phyloP scores from a whole-genome alignment of 176 grass and related monocot species.

The Secale cereale region DNA sequence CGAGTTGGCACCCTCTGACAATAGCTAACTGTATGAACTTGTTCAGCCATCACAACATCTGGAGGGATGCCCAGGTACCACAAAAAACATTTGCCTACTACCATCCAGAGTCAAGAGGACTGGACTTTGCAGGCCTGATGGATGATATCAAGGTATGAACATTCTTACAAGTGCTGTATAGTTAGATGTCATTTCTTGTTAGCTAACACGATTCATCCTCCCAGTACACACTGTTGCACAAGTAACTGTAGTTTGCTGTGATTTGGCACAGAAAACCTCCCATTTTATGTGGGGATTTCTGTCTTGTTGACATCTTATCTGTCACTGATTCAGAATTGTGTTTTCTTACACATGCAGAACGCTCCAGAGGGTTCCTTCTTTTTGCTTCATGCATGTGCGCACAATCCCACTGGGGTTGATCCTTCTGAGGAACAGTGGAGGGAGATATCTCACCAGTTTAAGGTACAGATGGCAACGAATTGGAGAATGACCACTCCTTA shows the following conservation, averaged over 20 bases:
- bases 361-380: conserved; percentile 91
- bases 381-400: conserved; percentile 95
- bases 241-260: neutral
- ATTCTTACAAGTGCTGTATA: neutral
- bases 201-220: neutral
- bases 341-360: conserved; percentile 46
- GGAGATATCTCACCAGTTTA: conserved; percentile 89
- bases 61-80: conserved; percentile 81
- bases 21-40: neutral
- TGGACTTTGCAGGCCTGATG: conserved; percentile 86
- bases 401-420: conserved; percentile 95
- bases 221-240: neutral
- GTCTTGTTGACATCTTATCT: neutral
- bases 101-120: conserved; percentile 69
- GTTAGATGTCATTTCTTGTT: neutral
- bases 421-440: conserved; percentile 92
- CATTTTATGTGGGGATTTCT: neutral
- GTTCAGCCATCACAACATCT: conserved; percentile 49
- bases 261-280: neutral
- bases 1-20: neutral
- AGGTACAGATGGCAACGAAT: conserved; percentile 36
- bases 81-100: conserved; percentile 81
- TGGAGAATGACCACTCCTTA: neutral
- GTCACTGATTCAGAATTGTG: neutral
- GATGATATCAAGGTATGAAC: conserved; percentile 73